A percentile compares a stretch with the other conserved stretches of the same genome.
phyloP scores from a whole-genome alignment of 2,329 filamentous ascomycete species.

The Simplicillium aogashimaense region DNA sequence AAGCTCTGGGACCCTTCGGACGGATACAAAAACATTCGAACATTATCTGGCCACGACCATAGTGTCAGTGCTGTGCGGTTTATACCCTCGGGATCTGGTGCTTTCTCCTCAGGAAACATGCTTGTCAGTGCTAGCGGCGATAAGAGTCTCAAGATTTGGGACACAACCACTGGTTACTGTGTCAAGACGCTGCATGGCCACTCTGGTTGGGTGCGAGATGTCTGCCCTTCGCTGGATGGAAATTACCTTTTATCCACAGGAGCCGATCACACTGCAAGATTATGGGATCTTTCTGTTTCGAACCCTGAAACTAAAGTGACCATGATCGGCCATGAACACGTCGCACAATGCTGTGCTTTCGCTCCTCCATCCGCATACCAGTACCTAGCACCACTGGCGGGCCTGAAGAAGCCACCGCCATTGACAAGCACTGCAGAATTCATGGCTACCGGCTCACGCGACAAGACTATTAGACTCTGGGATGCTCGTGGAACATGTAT shows the following conservation, averaged over 20 bases:
- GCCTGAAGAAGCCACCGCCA: constrained; percentile 72
- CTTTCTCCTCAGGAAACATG: constrained; percentile 71
- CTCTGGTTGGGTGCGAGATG: constrained; percentile 82
- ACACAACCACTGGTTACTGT: constrained; percentile 86
- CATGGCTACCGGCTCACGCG: constrained; percentile 78
- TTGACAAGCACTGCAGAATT: constrained; percentile 72
- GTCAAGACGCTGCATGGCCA: constrained; percentile 84
- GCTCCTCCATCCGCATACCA: constrained; percentile 71
- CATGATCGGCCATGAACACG: constrained; percentile 78
- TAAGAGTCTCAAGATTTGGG: constrained; percentile 80
- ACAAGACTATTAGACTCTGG: constrained; percentile 88
- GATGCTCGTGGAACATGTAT: constrained; percentile 75
- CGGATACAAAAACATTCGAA: constrained; percentile 92
- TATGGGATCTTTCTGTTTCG: constrained; percentile 70
- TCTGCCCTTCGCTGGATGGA: constrained; percentile 73
- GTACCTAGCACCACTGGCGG: constrained; percentile 68
- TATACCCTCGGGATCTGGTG: constrained; percentile 72
- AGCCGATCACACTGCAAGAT: constrained; percentile 68
- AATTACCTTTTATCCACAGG: constrained; percentile 74
- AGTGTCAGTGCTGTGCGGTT: constrained; percentile 84
- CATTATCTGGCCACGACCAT: constrained; percentile 84
- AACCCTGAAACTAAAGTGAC: constrained; percentile 65
- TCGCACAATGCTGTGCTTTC: constrained; percentile 76
- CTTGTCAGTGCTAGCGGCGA: constrained; percentile 81
- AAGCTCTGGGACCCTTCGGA: constrained; percentile 90